Base-by-base conservation (phyloP, 2,329 filamentous ascomycete genomes). In the Paramyrothecium sp. region DNA sequence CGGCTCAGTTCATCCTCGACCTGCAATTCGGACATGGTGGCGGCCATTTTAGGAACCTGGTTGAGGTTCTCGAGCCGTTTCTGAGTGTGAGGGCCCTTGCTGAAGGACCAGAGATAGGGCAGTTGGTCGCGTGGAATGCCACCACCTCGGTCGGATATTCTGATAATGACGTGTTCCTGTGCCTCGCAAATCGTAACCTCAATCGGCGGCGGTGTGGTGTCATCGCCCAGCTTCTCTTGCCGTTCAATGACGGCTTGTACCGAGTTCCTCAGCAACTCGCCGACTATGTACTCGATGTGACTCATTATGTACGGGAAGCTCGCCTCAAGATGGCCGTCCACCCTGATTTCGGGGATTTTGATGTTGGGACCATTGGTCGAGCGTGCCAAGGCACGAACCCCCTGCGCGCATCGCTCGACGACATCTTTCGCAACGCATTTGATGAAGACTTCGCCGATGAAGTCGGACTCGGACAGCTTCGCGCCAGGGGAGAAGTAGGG, bases 281-380 rank as follows among this genome's bases (percentile, higher is more conserved):
- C 93, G 57, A 99, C 85, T 65, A 99, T 97, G 75, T 99, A 99
- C 75, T 99, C 94, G 54, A 99, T 84, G 71, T 98, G 95, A 69
- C 89, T 95, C 54, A 97, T 84, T 62, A 99, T 98, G 69, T 97
- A 99, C 2, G 96, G 95, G 69, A 99, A 99, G 33, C 88, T 96
- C 4, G 93, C 93, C 30, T 91, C 87, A 2, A 95, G 81, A 69
- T 99, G 92, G 21, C 96, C 95, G 60, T 89, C 84, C 57, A 99
- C 81, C 51, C 83, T 85, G 73, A 99, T 90, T 61, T 92, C 86
- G 5, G 95, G 95, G 2, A 99, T 83, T 53, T 81, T 78, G 1
- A 87, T 82, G 55, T 88, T 81, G 1, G 87, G 80, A 1, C 90
- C 90, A 65, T 96, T 93, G 53, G 89, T 89, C 56, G 88, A 84